Evolutionary conservation across 1,284 basidiomycete species (phyloP).

Genomic region (Lentinula novae-zelandiae): DNA sequence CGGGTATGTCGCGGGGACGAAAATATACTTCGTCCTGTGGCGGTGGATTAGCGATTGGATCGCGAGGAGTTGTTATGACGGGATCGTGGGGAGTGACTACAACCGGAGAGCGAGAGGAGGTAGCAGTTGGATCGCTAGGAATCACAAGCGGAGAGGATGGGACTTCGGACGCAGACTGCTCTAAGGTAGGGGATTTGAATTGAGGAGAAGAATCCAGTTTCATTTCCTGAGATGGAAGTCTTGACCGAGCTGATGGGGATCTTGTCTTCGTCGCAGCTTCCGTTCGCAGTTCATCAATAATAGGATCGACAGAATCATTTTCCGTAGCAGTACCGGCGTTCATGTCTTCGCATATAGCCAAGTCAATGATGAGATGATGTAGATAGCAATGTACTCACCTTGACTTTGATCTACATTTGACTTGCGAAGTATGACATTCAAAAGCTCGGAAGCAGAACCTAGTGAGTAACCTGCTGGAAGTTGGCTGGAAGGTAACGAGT

Average conservation of each 20-base stretch:
- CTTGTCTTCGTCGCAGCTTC: not conserved
- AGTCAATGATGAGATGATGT: not conserved
- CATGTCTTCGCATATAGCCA: not conserved
- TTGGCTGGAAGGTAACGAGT: not conserved
- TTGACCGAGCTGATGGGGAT: not conserved
- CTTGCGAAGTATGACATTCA: not conserved
- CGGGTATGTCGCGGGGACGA: constrained; percentile 6
- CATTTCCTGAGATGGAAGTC: not conserved
- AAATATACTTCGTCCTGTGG: not conserved
- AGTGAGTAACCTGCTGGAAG: not conserved
- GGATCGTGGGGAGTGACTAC: not conserved
- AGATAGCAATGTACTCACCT: not conserved
- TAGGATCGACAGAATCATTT: not conserved
- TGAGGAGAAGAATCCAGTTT: not conserved
- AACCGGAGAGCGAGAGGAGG: not conserved
- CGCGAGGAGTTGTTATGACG: not conserved
- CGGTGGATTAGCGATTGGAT: constrained; percentile 4
- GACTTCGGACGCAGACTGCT: not conserved
- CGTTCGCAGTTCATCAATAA: not conserved
- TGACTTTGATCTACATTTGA: not conserved
- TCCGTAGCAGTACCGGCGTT: not conserved
- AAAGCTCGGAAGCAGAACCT: not conserved
- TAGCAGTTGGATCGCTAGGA: not conserved
- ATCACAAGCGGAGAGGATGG: not conserved
- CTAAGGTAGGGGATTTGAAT: not conserved